Conservation (phyloP, 1,284 basidiomycete species). For the Golubevia pallescens region DNA sequence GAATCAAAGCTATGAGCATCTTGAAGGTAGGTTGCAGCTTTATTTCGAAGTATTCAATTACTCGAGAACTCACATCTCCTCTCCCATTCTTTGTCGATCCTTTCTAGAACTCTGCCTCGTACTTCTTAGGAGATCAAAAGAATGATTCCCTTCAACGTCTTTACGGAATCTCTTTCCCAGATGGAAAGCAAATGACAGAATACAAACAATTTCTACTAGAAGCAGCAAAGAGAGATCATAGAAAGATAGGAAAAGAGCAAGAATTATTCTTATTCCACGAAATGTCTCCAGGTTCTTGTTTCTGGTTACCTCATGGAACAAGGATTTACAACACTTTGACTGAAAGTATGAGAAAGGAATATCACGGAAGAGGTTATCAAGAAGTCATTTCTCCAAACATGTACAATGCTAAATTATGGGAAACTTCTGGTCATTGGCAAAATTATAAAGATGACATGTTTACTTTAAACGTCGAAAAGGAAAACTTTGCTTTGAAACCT, state of each 20-base stretch:
- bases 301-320: constrained; percentile 96
- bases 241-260: constrained; percentile 80
- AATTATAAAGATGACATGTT: constrained; percentile 94
- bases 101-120: constrained; percentile 96
- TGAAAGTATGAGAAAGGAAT: constrained; percentile 81
- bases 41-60: neutral
- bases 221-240: constrained; percentile 95
- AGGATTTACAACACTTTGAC: constrained; percentile 94
- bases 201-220: constrained; percentile 96
- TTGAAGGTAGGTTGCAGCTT: constrained; percentile 28
- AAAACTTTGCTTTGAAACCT: constrained; percentile 72
- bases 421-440: constrained; percentile 97
- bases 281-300: constrained; percentile 88
- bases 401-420: constrained; percentile 95
- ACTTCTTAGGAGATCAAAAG: constrained; percentile 92
- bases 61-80: neutral
- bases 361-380: constrained; percentile 84
- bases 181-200: constrained; percentile 91
- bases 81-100: neutral
- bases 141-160: constrained; percentile 96
- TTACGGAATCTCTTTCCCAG: constrained; percentile 99
- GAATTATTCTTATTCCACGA: constrained; percentile 99
- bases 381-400: constrained; percentile 98
- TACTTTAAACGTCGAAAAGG: constrained; percentile 88
- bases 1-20: constrained; percentile 77